phyloP scores from a whole-genome alignment of 139 green algal species.

The Chlorella sp. region DNA sequence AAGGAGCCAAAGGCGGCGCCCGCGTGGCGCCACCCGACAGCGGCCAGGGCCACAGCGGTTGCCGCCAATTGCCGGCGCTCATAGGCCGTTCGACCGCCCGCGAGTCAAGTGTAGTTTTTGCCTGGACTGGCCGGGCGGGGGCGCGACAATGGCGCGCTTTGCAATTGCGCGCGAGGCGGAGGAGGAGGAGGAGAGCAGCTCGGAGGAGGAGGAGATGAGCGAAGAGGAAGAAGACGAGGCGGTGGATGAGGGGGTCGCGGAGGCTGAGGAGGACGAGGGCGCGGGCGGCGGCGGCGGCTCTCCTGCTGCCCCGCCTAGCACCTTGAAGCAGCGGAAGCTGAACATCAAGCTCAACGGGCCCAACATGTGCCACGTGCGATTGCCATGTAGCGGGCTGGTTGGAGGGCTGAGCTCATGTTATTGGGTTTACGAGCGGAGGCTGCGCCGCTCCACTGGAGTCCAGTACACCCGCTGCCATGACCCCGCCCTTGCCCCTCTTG shows the following conservation, averaged over 20 bases:
- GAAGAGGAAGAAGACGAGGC: constrained; percentile 43
- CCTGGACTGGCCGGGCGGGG: neutral
- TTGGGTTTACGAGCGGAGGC: neutral
- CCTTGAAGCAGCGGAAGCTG: constrained; percentile 32
- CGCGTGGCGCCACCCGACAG: too few species aligned
- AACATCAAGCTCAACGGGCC: constrained; percentile 34
- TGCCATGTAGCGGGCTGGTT: neutral
- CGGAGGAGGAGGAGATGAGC: constrained; percentile 25
- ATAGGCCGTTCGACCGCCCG: neutral
- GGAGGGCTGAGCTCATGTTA: neutral
- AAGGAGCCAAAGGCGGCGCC: too few species aligned
- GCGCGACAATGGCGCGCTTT: neutral
- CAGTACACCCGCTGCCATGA: neutral
- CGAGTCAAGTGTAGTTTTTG: neutral
- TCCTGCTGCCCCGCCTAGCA: neutral
- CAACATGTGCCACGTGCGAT: constrained; percentile 40
- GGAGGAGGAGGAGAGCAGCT: constrained; percentile 43
- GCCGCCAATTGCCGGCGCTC: too few species aligned
- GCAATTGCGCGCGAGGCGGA: constrained; percentile 21
- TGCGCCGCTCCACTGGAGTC: neutral
- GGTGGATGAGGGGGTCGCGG: constrained; percentile 4
- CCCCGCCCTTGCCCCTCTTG: neutral
- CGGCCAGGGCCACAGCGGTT: too few species aligned
- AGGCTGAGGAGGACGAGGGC: neutral
- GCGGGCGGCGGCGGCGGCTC: neutral